These are phyloP conservation scores for Wallacemonas rigidus DNA, from an alignment of 208 protist genomes.

Conservation along the genomic window DNA sequence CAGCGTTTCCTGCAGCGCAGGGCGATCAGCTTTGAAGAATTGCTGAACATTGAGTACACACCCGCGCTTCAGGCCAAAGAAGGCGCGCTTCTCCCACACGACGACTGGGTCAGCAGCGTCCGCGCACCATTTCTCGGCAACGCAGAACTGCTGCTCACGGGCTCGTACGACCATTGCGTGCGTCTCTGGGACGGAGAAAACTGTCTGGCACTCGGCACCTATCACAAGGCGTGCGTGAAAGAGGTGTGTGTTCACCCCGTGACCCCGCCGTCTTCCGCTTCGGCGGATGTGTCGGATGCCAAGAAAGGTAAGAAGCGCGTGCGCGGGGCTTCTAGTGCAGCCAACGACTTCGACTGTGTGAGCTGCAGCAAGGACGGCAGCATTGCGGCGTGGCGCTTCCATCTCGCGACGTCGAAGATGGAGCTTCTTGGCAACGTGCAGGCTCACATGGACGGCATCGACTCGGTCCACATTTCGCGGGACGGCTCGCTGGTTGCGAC, in stretches of 20 bases:
- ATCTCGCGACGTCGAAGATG: conserved; percentile 37
- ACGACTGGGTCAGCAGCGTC: conserved; percentile 88
- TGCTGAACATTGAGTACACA: conserved; percentile 87
- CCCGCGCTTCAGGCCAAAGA: conserved; percentile 79
- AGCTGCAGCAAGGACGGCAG: conserved; percentile 82
- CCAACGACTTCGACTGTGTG: conserved; percentile 59
- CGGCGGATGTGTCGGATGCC: not conserved
- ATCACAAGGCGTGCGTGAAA: conserved; percentile 77
- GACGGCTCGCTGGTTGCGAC: conserved; percentile 56
- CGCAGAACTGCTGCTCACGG: conserved; percentile 65
- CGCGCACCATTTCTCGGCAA: conserved; percentile 57
- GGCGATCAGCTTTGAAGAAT: conserved; percentile 74
- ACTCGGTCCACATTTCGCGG: conserved; percentile 65
- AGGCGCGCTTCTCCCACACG: conserved; percentile 78
- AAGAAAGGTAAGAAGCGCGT: conserved; percentile 15
- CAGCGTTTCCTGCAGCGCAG: conserved; percentile 70
- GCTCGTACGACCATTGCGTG: conserved; percentile 82
- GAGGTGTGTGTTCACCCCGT: conserved; percentile 62
- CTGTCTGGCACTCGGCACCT: conserved; percentile 74
- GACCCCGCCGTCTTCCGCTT: not conserved
- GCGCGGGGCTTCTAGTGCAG: conserved; percentile 25
- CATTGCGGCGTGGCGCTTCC: conserved; percentile 64
- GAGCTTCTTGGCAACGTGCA: conserved; percentile 50
- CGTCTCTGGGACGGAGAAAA: conserved; percentile 77
- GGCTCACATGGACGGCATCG: conserved; percentile 68